Conservation (phyloP, 2,329 filamentous ascomycete species). For the Penicillium sp. region DNA sequence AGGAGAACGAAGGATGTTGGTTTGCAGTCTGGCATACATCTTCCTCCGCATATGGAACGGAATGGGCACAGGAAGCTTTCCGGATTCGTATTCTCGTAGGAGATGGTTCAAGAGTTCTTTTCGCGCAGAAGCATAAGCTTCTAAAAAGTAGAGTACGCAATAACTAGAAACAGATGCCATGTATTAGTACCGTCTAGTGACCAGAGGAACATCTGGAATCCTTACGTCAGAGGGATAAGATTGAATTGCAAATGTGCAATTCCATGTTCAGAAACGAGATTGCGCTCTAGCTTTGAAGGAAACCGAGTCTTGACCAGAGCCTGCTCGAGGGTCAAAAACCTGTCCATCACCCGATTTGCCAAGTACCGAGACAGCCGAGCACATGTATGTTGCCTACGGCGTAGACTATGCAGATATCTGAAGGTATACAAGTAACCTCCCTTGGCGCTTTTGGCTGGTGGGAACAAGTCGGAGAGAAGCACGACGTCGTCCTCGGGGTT, state of each 20-base stretch:
- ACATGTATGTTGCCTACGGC: conserved; percentile 36
- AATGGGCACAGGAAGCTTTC: conserved; percentile 35
- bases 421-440: conserved; percentile 39
- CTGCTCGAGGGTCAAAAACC: conserved; percentile 31
- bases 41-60: conserved; percentile 28
- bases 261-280: conserved; percentile 30
- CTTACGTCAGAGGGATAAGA: conserved; percentile 40
- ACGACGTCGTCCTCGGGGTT: conserved; percentile 42
- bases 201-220: not conserved
- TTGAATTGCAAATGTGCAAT: conserved; percentile 35
- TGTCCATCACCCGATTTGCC: conserved; percentile 39
- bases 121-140: conserved; percentile 36
- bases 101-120: conserved; percentile 35
- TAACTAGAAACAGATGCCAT: conserved; percentile 27
- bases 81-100: conserved; percentile 35
- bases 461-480: conserved; percentile 41
- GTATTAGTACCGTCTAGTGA: not conserved
- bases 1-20: conserved; percentile 34
- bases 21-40: conserved; percentile 36
- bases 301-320: conserved; percentile 29
- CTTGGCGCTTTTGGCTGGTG: conserved; percentile 32
- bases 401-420: conserved; percentile 35
- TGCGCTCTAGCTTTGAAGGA: conserved; percentile 30
- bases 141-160: conserved; percentile 39
- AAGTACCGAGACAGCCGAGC: conserved; percentile 38